Base-by-base conservation (phyloP, 169 alveolate genomes). In the Cryptosporidium baileyi region DNA sequence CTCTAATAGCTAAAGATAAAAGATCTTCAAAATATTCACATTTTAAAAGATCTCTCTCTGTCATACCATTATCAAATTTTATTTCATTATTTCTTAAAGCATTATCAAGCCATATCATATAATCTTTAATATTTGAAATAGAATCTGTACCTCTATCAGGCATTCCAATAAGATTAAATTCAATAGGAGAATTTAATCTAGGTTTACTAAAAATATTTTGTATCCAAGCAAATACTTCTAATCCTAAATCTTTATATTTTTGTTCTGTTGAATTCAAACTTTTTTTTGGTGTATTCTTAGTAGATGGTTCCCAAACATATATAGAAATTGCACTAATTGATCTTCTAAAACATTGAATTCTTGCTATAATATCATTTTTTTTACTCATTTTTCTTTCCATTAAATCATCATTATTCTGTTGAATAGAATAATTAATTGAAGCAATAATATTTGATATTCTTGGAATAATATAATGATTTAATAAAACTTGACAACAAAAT, bases 261-360 rank as follows among this genome's bases (percentile, higher is more conserved):
- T 17, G 15, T 24, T 74, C 85, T 11, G 36, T 24, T 13, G n/a
- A 19, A 57, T 38, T 38, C 17, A 74, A 22, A 57, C 26, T 41
- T 44, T 54, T 40, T 22, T 41, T 60, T 8, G 85, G 32, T 8
- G 60, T 74, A 19, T 57, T 74, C 5, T 41, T 41, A 0, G 67
- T 22, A n/a, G n/a, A n/a, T 4, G 81, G 81, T n/a, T 74, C 67
- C 85, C 85, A 74, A 17, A 74, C 54, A 34, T 74, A 74, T 34
- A 74, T 51, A 0, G 85, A 74, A 13, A 74, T 41, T 3, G 74
- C 74, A 41, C 74, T 54, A 15, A 74, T 22, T 38, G 85, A 51
- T 22, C 85, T 74, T 26, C 85, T 74, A 47, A 54, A 74, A 57
- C 85, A 74, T 32, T 74, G 85, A 5, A 74, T 74, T 41, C 85